phyloP scores from a whole-genome alignment of 257 asterid genomes.

The Rubia yunnanensis region DNA sequence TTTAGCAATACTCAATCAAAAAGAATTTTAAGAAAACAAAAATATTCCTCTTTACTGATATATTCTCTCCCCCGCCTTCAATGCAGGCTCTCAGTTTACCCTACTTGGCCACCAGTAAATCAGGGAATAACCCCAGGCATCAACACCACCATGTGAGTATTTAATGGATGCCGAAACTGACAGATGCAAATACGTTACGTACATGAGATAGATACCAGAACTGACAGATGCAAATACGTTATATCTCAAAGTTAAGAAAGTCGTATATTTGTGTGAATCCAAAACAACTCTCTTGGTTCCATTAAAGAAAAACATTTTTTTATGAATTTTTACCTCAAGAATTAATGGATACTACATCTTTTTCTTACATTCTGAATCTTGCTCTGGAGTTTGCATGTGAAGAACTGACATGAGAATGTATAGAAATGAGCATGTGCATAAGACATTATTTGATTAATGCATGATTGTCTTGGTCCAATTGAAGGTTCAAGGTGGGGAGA shows the following conservation, averaged over 20 bases:
- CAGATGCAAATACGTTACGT: no score
- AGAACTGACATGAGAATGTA: conserved; percentile 15
- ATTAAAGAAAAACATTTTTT: no score
- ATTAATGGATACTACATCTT: no score
- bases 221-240: no score
- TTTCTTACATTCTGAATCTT: background rate
- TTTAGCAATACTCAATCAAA: conserved; percentile 13
- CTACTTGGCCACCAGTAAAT: conserved; percentile 45
- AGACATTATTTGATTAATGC: conserved; percentile 15
- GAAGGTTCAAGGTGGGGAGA: conserved; percentile 39
- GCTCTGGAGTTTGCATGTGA: conserved; percentile 26
- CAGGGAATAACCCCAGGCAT: conserved; percentile 28
- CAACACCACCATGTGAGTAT: conserved; percentile 38
- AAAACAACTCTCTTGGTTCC: background rate
- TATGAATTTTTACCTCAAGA: background rate
- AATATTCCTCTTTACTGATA: background rate
- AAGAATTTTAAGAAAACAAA: conserved; percentile 4
- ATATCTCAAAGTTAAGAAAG: no score
- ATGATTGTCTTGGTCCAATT: conserved; percentile 19
- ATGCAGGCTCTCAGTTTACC: conserved; percentile 80
- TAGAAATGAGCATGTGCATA: conserved; percentile 18
- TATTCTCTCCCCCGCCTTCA: conserved; percentile 18
- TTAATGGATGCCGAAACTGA: no score
- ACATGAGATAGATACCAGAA: no score
- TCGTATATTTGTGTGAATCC: no score